Evolutionary conservation across 164 flowering plant genomes (phyloP).

Genomic region (Sedum album): DNA sequence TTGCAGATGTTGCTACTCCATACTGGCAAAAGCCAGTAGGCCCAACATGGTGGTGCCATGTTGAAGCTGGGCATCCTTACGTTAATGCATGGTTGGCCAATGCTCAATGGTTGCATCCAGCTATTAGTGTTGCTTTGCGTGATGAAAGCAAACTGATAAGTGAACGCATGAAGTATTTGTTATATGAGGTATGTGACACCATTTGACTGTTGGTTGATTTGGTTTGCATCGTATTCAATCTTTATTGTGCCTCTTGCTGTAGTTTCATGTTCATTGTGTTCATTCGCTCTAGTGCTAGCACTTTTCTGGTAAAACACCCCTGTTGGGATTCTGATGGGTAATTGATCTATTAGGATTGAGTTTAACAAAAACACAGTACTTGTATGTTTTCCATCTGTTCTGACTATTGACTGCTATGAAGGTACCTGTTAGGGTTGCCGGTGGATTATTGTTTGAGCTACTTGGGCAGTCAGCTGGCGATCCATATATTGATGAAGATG

Average conservation of each 20-base stretch:
- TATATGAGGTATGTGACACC: conserved; percentile 97
- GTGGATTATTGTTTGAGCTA: conserved; percentile 86
- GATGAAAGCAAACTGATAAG: conserved; percentile 87
- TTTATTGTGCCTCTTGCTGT: too few relatives aligned
- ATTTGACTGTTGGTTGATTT: too few relatives aligned
- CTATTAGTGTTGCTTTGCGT: conserved; percentile 78
- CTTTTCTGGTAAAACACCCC: too few relatives aligned
- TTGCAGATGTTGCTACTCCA: conserved; percentile 87
- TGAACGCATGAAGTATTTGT: conserved; percentile 82
- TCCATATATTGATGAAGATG: conserved; percentile 73
- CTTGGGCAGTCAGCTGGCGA: conserved; percentile 91
- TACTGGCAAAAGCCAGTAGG: conserved; percentile 91
- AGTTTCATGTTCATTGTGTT: too few relatives aligned
- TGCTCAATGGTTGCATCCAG: conserved; percentile 95
- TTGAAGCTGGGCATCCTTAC: conserved; percentile 49
- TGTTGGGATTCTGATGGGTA: too few relatives aligned
- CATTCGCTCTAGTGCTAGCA: too few relatives aligned
- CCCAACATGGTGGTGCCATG: conserved; percentile 97
- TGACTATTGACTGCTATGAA: too few relatives aligned
- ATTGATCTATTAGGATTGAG: too few relatives aligned
- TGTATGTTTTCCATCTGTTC: too few relatives aligned
- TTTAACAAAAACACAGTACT: too few relatives aligned
- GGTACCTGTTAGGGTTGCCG: conserved; percentile 96
- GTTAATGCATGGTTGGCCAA: conserved; percentile 58
- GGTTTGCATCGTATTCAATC: too few relatives aligned